Base-by-base conservation (phyloP, 2,329 filamentous ascomycete genomes). In the Penicillium sp. region DNA sequence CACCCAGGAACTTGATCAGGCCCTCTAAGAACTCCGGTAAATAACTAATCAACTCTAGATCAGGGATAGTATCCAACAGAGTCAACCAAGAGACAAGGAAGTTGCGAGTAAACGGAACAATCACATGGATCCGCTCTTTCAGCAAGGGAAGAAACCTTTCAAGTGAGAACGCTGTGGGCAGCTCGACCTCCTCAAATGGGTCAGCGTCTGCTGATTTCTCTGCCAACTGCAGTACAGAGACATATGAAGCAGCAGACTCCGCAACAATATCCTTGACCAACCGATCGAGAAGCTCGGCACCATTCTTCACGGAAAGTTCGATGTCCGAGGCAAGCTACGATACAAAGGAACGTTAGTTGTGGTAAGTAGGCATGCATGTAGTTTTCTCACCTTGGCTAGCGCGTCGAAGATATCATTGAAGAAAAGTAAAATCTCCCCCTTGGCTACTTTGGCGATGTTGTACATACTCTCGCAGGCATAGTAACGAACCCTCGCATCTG, bases 381-480 rank as follows among this genome's bases (percentile, higher is more conserved):
- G 19, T 39, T 78, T 61, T 31, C 78, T 61, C 79, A 96, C 92
- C 84, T 97, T 98, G 80, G 93, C 96, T 54, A 99, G 81, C 22
- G 95, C 92, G 78, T 99, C 95, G 71, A 99, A 99, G 62, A 99
- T 95, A 69, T 96, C 90, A 77, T 99, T 99, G 77, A 99, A 99
- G 80, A 96, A 99, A 42, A 96, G 85, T 63, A 99, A 78, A 21
- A 99, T 95, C 76, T 99, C 95, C 37, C 96, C 95, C 77, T 99
- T 99, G 59, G 93, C 95, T 48, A 99, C 95, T 78, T 99, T 99
- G 71, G 95, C 93, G 71, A 99, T 99, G 76, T 99, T 99, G 79
- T 99, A 99, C 95, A 99, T 99, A 75, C 93, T 96, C 80, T 99
- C 95, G 78, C 95, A 99, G 24, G 95, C 95, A 78, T 99, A 99